Evolutionary conservation across 2,329 filamentous ascomycete genomes (phyloP).

Genomic region (Blumeria graminis): DNA sequence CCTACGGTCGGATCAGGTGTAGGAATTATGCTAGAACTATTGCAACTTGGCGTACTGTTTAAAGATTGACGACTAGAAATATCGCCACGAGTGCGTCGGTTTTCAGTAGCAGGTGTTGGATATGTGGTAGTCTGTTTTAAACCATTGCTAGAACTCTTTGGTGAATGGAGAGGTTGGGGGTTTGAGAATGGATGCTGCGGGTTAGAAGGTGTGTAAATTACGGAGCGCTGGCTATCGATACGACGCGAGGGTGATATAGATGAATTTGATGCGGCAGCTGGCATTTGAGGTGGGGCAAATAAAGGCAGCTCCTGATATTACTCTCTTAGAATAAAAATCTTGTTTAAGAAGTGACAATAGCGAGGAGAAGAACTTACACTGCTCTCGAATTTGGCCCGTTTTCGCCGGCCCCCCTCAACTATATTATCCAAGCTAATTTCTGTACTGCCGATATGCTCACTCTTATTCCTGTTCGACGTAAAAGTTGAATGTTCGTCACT

Average conservation of each 20-base stretch:
- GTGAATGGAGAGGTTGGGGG: conserved; percentile 56
- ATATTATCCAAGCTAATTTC: conserved; percentile 98
- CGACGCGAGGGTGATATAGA: conserved; percentile 82
- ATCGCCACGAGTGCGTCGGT: conserved; percentile 41
- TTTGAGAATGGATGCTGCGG: conserved; percentile 62
- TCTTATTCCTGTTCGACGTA: conserved; percentile 50
- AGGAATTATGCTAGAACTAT: conserved; percentile 42
- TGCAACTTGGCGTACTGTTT: conserved; percentile 19
- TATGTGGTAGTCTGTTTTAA: conserved; percentile 32
- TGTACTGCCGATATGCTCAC: conserved; percentile 71
- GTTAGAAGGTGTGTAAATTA: conserved; percentile 51
- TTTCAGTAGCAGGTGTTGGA: conserved; percentile 38
- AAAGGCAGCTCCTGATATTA: conserved; percentile 62
- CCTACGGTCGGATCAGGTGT: conserved; percentile 94
- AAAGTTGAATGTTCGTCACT: conserved; percentile 62
- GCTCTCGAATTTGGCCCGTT: conserved; percentile 86
- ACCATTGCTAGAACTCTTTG: conserved; percentile 44
- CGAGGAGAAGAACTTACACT: conserved; percentile 45
- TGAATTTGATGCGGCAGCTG: conserved; percentile 85
- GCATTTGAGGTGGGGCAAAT: conserved; percentile 85
- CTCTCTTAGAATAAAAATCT: conserved; percentile 7
- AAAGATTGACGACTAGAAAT: conserved; percentile 21
- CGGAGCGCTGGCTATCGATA: conserved; percentile 42
- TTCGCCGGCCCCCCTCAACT: conserved; percentile 83
- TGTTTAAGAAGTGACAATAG: neutral